phyloP scores from a whole-genome alignment of 192 early-diverging fungal species.

The Chytriomyces confervae region DNA sequence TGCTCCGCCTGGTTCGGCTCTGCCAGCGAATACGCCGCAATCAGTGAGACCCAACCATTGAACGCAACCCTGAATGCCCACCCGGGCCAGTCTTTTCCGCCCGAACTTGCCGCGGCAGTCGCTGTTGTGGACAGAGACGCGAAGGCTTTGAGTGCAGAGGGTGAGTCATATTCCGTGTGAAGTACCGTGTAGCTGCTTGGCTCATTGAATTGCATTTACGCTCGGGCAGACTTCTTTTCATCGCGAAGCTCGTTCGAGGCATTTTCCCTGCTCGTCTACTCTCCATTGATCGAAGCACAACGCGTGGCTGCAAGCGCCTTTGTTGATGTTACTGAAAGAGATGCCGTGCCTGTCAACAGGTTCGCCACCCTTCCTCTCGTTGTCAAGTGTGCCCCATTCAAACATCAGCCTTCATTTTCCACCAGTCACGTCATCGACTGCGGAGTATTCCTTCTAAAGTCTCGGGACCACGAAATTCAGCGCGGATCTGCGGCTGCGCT shows the following conservation, averaged over 20 bases:
- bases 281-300: slow-evolving; percentile 83
- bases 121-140: too few species aligned
- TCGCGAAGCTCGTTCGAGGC: slow-evolving; percentile 81
- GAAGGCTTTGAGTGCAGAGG: too few species aligned
- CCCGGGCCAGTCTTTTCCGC: too few species aligned
- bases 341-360: slow-evolving; percentile 34
- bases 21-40: too few species aligned
- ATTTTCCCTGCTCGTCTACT: slow-evolving; percentile 82
- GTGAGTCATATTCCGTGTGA: too few species aligned
- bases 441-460: slow-evolving; percentile 73
- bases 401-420: not conserved
- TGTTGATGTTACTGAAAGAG: slow-evolving; percentile 88
- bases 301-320: slow-evolving; percentile 86
- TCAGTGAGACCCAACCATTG: too few species aligned
- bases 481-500: slow-evolving; percentile 83
- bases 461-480: slow-evolving; percentile 85
- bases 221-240: slow-evolving; percentile 58
- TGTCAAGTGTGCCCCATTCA: not conserved
- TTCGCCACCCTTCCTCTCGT: not conserved
- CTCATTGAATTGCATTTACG: too few species aligned
- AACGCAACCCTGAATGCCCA: too few species aligned
- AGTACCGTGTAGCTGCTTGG: too few species aligned
- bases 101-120: too few species aligned
- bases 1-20: too few species aligned
- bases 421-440: slow-evolving; percentile 13